A percentile compares a stretch with the other conserved stretches of the same genome.
phyloP scores from a whole-genome alignment of 2,329 filamentous ascomycete species.

The Phialocephala subalpina region DNA sequence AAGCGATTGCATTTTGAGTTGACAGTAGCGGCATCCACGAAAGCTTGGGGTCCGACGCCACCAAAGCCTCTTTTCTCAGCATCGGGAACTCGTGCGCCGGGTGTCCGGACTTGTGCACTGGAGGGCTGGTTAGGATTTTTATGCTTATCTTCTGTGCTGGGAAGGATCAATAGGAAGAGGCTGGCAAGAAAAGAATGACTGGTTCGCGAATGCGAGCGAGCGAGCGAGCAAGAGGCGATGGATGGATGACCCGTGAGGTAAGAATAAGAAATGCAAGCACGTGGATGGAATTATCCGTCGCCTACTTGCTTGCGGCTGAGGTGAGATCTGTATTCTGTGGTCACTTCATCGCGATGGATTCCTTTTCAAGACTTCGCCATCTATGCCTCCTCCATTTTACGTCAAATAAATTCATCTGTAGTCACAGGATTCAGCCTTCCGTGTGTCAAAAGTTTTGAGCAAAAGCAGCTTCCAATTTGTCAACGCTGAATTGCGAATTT shows the following conservation, averaged over 20 bases:
- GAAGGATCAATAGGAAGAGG: background rate
- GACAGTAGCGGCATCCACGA: background rate
- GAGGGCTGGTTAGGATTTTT: background rate
- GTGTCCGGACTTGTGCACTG: background rate
- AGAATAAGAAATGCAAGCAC: background rate
- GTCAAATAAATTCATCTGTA: conserved; percentile 11
- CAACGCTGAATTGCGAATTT: background rate
- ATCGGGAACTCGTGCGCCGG: too few relatives aligned
- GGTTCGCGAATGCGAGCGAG: background rate
- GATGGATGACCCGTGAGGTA: background rate
- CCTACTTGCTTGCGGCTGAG: background rate
- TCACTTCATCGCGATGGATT: background rate
- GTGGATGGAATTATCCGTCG: background rate
- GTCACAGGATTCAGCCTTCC: background rate
- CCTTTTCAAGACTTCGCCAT: background rate
- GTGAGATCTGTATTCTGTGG: background rate
- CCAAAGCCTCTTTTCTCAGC: background rate
- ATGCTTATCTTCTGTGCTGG: background rate
- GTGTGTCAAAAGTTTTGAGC: background rate
- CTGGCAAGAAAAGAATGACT: background rate
- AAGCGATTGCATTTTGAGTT: background rate
- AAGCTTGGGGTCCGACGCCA: background rate
- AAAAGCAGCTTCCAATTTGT: background rate
- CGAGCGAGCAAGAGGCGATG: background rate
- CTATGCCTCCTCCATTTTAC: background rate